Base-by-base conservation (phyloP, 2,329 filamentous ascomycete genomes). In the Talaromyces albobiverticillius region DNA sequence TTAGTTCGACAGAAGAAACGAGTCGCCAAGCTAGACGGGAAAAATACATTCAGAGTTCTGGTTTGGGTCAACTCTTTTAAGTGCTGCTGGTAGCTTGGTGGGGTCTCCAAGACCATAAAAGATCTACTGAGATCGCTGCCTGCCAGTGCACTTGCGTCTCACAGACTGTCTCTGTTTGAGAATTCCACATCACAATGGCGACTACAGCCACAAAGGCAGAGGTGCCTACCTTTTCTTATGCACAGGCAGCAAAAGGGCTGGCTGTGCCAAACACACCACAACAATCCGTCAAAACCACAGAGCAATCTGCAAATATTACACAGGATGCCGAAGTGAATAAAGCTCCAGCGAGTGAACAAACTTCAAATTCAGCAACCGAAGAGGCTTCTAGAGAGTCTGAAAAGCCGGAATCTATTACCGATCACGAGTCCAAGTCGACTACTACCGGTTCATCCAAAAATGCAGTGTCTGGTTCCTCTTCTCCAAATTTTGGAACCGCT, bases 221-320 rank as follows among this genome's bases (percentile, higher is more conserved):
- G 66, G 76, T 82, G 59, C 79, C 83, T 58, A 79, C 83, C 31
- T 96, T 96, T 71, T 96, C 93, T 57, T 97, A 97, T 74, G 93
- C 93, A 65, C 91, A 96, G 81, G 93, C 93, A 68, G 93, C 93
- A 57, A 94, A 94, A 73, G 90, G 92, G 67, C 82, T 87, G 64
- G 76, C 82, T 53, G 67, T 76, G 53, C 1, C 53, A 46, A 65
- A 76, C 49, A 70, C 77, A 48, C 72, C 76, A 56, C 64, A 74
- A 54, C 68, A 72, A 43, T 66, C 75, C 25, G 74, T 71, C 63
- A 80, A 80, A 65, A 58, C 63, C 40, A 61, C 67, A 58, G 67
- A 69, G 23, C 61, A 63, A 42, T 64, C 61, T 50, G 67, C 63
- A 47, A 58, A 62, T 53, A 60, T 64, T 18, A 60, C 65, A 40